phyloP scores from a whole-genome alignment of 2,329 filamentous ascomycete genomes.

The Ophiocordyceps camponoti-saundersi region DNA sequence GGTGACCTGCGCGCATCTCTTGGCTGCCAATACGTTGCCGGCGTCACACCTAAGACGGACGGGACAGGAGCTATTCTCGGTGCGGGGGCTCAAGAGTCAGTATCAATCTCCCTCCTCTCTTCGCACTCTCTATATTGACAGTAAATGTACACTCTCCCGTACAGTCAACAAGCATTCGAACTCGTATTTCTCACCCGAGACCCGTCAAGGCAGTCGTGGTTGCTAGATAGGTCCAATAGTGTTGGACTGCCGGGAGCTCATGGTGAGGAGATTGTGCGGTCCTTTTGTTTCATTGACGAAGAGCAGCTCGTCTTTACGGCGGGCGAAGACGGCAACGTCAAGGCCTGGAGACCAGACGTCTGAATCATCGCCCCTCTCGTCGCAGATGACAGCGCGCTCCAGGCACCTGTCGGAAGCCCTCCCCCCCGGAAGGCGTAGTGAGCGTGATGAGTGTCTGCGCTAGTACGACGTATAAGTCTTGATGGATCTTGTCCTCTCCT shows the following conservation, averaged over 20 bases:
- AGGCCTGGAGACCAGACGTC: slow-evolving; percentile 30
- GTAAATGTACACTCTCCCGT: slow-evolving; percentile 16
- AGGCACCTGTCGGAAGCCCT: too few species aligned
- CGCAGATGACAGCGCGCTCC: too few species aligned
- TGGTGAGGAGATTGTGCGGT: slow-evolving; percentile 44
- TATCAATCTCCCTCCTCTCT: slow-evolving; percentile 3
- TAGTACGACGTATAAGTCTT: neutral
- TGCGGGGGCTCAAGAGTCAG: slow-evolving; percentile 50
- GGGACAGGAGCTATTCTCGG: slow-evolving; percentile 43
- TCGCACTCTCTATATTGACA: neutral
- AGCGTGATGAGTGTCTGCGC: too few species aligned
- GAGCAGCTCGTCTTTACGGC: slow-evolving; percentile 40
- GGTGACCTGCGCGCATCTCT: slow-evolving; percentile 53
- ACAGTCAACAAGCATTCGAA: slow-evolving; percentile 38
- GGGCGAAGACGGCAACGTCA: slow-evolving; percentile 40
- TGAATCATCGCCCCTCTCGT: neutral
- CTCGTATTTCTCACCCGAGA: slow-evolving; percentile 39
- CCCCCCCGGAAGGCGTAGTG: too few species aligned
- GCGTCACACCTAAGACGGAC: slow-evolving; percentile 43
- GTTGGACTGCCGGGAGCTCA: slow-evolving; percentile 47
- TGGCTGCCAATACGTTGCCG: slow-evolving; percentile 57
- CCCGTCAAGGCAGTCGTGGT: slow-evolving; percentile 27
- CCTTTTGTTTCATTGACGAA: slow-evolving; percentile 47
- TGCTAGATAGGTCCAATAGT: slow-evolving; percentile 33
- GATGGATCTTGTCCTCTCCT: neutral